A percentile compares a stretch with the other conserved stretches of the same genome.
Evolutionary conservation across 768 basidiomycete species (phyloP).

Genomic region (Kwoniella sp.): DNA sequence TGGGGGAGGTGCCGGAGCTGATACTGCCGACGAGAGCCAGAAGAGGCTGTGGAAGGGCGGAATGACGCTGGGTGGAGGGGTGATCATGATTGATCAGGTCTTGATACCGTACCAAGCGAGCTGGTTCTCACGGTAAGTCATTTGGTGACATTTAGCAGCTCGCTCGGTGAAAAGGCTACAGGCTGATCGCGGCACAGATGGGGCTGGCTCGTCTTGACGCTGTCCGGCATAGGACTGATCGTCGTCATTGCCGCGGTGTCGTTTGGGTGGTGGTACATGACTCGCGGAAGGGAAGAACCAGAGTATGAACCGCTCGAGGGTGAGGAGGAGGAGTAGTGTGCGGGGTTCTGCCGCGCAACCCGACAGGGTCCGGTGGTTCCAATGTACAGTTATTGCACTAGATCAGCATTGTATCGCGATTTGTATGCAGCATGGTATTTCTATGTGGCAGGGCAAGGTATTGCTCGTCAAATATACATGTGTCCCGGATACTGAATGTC

Average conservation of each 20-base stretch:
- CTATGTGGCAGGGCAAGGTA: too few species aligned
- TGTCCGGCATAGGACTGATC: constrained; percentile 60
- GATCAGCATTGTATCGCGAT: neutral
- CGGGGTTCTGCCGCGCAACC: too few species aligned
- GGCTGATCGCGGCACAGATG: constrained; percentile 18
- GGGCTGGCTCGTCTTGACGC: constrained; percentile 57
- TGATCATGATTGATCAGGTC: constrained; percentile 78
- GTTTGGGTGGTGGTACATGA: constrained; percentile 59
- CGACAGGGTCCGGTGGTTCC: too few species aligned
- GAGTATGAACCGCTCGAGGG: constrained; percentile 90
- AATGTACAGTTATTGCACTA: too few species aligned
- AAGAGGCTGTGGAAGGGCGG: constrained; percentile 70
- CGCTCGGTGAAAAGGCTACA: neutral
- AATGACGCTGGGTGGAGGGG: constrained; percentile 77
- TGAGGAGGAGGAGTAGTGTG: constrained; percentile 48
- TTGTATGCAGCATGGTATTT: neutral
- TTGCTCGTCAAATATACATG: too few species aligned
- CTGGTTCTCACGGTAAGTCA: constrained; percentile 71
- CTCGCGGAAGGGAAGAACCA: constrained; percentile 64
- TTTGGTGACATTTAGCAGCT: neutral
- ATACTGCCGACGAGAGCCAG: constrained; percentile 48
- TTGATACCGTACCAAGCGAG: constrained; percentile 79
- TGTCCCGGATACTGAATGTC: neutral
- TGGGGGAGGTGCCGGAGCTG: constrained; percentile 55
- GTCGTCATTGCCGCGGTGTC: constrained; percentile 71